Base-by-base conservation (phyloP, 2,329 filamentous ascomycete genomes). In the Aureobasidium leucospermi region DNA sequence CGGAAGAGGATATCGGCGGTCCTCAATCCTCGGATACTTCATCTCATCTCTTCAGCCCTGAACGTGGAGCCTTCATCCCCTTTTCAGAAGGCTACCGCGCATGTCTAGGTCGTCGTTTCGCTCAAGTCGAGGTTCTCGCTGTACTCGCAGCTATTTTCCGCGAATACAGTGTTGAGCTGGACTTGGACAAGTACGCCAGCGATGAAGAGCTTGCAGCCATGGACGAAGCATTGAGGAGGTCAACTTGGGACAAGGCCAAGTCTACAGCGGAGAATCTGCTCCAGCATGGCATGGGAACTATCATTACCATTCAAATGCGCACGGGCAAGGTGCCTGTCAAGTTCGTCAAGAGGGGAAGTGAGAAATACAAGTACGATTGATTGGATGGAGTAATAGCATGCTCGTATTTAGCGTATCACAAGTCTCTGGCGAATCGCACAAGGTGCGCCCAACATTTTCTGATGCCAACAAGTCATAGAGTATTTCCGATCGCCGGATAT, bases 241-340 rank as follows among this genome's bases (percentile, higher is more conserved):
- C 70, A 53, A 65, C 88, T 15, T 92, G 89, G 75, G 71, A 73
- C 61, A 81, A 80, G 71, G 87, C 87, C 38, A 80, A 83, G 66
- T 71, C 75, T 28, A 78, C 78, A 67, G 81, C 81, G 31, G 73
- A 79, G 61, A 69, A 75, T 55, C 77, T 81, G 57, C 68, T 90
- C 51, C 73, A 71, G 60, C 73, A 76, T 34, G 84, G 76, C 13
- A 76, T 87, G 65, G 78, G 75, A 31, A 81, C 81, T n/a, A 72
- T 89, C 60, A 79, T 93, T 62, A 91, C 89, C 61, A 75, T 93
- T 65, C 88, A 90, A 74, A 76, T 93, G 71, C 78, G 84, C 32
- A 78, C 75, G n/a, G 75, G 76, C 6, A 76, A 80, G 58, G 83
- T 93, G 36, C 85, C 86, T 0, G 75, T 93, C 42, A 75, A 87